Percentiles rank a stretch among this genome's conserved stretches.
Evolutionary conservation across 1,284 basidiomycete species (phyloP).

Genomic region (Mycosarcoma mackinlayi): DNA sequence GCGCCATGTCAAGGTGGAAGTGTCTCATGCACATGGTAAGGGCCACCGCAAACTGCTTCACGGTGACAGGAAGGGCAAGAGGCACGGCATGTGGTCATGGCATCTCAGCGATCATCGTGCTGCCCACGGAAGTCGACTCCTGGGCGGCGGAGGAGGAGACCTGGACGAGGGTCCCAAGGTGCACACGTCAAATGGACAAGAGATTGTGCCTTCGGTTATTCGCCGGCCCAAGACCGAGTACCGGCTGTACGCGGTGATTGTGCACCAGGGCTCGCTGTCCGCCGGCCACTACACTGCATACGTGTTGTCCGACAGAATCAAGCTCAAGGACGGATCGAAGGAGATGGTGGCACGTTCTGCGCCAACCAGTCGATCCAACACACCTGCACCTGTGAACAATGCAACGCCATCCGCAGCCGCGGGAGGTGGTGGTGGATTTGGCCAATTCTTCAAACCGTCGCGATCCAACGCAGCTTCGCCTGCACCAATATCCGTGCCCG

Average conservation of each 20-base stretch:
- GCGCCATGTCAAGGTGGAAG: slow-evolving; percentile 38
- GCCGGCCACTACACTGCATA: slow-evolving; percentile 63
- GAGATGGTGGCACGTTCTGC: slow-evolving; percentile 47
- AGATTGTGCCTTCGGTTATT: slow-evolving; percentile 40
- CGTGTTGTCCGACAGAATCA: slow-evolving; percentile 55
- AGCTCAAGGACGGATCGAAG: slow-evolving; percentile 32
- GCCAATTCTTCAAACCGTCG: slow-evolving; percentile 25
- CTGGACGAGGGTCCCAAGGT: slow-evolving; percentile 42
- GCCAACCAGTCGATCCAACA: slow-evolving; percentile 36
- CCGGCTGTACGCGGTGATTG: slow-evolving; percentile 77
- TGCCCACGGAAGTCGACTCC: neutral
- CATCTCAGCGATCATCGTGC: slow-evolving; percentile 29
- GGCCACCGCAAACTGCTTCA: slow-evolving; percentile 9
- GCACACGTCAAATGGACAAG: slow-evolving; percentile 18
- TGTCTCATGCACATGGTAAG: slow-evolving; percentile 15
- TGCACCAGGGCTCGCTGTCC: slow-evolving; percentile 72
- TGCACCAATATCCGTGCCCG: slow-evolving; percentile 11
- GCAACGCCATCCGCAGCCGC: neutral
- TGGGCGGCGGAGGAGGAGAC: slow-evolving; percentile 15
- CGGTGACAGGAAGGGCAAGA: slow-evolving; percentile 25
- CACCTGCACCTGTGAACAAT: slow-evolving; percentile 26
- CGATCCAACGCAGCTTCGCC: slow-evolving; percentile 26
- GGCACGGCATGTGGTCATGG: slow-evolving; percentile 47
- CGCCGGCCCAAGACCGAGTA: slow-evolving; percentile 56
- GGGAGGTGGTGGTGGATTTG: slow-evolving; percentile 4